phyloP scores from a whole-genome alignment of 768 basidiomycete species.

The Cyathus striatus region DNA sequence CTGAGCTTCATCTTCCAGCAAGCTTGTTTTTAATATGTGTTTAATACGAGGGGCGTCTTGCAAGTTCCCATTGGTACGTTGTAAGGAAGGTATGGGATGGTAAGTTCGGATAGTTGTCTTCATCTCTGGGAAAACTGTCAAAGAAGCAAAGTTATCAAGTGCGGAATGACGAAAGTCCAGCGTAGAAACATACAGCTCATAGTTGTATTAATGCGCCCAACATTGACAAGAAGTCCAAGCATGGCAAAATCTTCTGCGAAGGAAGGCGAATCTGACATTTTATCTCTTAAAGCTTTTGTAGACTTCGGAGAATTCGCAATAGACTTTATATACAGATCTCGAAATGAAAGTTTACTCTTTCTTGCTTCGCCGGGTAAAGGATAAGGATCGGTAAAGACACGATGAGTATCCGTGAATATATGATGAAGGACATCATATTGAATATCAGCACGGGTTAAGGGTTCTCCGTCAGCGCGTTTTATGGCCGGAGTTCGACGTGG shows the following conservation, averaged over 20 bases:
- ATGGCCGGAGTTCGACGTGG: constrained; percentile 39
- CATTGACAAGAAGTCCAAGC: constrained; percentile 68
- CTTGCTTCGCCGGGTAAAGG: constrained; percentile 9
- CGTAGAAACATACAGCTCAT: constrained; percentile 62
- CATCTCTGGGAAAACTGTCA: constrained; percentile 74
- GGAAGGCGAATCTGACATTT: constrained; percentile 52
- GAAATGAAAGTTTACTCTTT: constrained; percentile 45
- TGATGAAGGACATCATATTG: constrained; percentile 76
- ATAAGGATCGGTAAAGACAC: constrained; percentile 49
- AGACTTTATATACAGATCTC: constrained; percentile 50
- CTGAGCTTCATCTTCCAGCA: constrained; percentile 40
- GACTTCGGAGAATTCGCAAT: constrained; percentile 58
- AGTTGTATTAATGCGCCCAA: constrained; percentile 78
- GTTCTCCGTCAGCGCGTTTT: constrained; percentile 59
- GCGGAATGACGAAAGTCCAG: constrained; percentile 5
- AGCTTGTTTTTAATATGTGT: constrained; percentile 60
- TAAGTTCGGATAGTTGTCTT: constrained; percentile 72
- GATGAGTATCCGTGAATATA: constrained; percentile 67
- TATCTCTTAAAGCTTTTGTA: constrained; percentile 67
- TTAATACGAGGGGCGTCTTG: constrained; percentile 81
- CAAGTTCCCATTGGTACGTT: constrained; percentile 63
- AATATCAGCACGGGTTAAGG: constrained; percentile 61
- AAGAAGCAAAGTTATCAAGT: constrained; percentile 1
- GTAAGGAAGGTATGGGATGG: constrained; percentile 71
- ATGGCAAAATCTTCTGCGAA: constrained; percentile 72